phyloP scores from a whole-genome alignment of 202 grass and related monocot species.

The Schoenoplectus tabernaemontani region DNA sequence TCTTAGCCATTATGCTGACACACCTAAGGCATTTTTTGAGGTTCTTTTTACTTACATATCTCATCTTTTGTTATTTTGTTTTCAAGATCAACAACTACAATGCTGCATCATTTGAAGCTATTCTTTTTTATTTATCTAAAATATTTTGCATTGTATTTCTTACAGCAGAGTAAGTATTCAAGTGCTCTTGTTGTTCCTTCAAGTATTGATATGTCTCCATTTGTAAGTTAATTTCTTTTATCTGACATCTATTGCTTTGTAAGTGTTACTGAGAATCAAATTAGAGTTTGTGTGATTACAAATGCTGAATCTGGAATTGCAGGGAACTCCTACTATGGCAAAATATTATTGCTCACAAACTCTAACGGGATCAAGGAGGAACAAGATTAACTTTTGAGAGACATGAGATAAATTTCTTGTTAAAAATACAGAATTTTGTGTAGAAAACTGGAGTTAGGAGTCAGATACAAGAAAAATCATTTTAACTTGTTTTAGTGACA shows the following conservation, averaged over 20 bases:
- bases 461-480: neutral
- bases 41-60: conserved; percentile 34
- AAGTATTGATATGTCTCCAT: conserved; percentile 39
- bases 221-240: conserved; percentile 53
- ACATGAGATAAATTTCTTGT: conserved; percentile 55
- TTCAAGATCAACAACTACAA: neutral
- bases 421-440: neutral
- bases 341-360: conserved; percentile 60
- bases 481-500: neutral
- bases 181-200: conserved; percentile 35
- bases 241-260: conserved; percentile 21
- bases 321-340: conserved; percentile 67
- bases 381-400: conserved; percentile 55
- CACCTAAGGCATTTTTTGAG: conserved; percentile 50
- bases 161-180: conserved; percentile 60
- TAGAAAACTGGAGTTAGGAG: neutral
- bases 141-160: conserved; percentile 31
- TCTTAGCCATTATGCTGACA: conserved; percentile 30
- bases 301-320: conserved; percentile 23
- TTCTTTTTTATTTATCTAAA: neutral
- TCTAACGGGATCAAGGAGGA: conserved; percentile 50
- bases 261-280: conserved; percentile 9
- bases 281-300: conserved; percentile 14
- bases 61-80: conserved; percentile 20
- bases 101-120: neutral